Evolutionary conservation across 306 rosid genomes (phyloP), one percentile per base, ranked within the genome.

Genomic region (Citrullus colocynthis): DNA sequence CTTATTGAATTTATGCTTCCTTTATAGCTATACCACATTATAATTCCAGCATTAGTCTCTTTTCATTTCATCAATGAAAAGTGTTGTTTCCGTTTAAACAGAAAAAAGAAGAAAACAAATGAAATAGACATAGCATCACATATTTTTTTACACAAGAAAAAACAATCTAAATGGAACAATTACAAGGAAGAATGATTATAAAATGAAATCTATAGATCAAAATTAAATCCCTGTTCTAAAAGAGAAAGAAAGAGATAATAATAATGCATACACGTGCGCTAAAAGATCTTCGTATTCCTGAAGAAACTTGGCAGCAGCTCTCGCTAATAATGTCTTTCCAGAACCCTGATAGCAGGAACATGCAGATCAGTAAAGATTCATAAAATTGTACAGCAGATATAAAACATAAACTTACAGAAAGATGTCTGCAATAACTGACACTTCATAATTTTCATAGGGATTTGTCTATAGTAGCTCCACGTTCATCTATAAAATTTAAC

Each of bases 261-360:
- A 75, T 52, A 74, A 44, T 81, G 37, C 90, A 80, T 92, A 94
- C 98, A 80, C 73, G 81, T 92, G 97, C 37, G 93, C 93, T 72
- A 92, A 83, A 80, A 94, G 78, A 84, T 84, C 95, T 75, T 84
- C 87, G 42, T 60, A 83, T 54, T 86, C 89, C 86, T 86, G 90
- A 9, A 94, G 87, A 77, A 81, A 85, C 83, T 88, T 90, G 69
- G 97, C 98, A 82, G 85, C 87, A 82, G 90, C 88, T 86, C 84
- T 89, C 58, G 96, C 89, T 74, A 94, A 85, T 78, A 83, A 83
- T 63, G 96, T 90, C 87, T 94, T 94, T 83, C 98, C 98, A 63
- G 98, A 92, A 80, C 98, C 98, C 98, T 94, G 84, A 62, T 54
- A 85, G 75, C 39, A 74, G 58, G 32, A 66, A 85, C 16, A 63